A percentile compares a stretch with the other conserved stretches of the same genome.
Conservation (phyloP, 768 basidiomycete genomes). For the Leccinum broughii region DNA sequence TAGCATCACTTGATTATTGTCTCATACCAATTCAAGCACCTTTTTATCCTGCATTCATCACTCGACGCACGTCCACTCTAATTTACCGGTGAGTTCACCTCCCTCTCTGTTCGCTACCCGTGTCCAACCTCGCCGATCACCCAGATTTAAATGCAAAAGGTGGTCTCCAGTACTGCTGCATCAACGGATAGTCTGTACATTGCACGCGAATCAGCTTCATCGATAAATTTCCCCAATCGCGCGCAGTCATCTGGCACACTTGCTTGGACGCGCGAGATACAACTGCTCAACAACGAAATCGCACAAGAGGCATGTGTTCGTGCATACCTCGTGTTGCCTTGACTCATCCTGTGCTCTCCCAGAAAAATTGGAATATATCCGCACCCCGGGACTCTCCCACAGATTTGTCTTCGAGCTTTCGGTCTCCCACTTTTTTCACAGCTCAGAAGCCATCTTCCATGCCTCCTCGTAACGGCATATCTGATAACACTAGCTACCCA, state of each 20-base stretch:
- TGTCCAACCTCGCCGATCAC: constrained; percentile 27
- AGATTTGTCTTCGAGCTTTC: constrained; percentile 35
- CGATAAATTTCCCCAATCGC: constrained; percentile 32
- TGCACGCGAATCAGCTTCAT: constrained; percentile 39
- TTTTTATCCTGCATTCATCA: constrained; percentile 51
- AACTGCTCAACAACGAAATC: constrained; percentile 34
- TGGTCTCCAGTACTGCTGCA: constrained; percentile 59
- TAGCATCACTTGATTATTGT: constrained; percentile 49
- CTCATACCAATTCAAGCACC: constrained; percentile 42
- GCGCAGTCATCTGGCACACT: constrained; percentile 35
- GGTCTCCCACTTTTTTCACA: constrained; percentile 32
- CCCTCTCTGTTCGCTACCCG: constrained; percentile 12
- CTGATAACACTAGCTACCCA: constrained; percentile 22
- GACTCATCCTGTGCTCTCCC: constrained; percentile 17
- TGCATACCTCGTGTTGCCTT: constrained; percentile 26
- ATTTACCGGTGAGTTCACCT: constrained; percentile 46
- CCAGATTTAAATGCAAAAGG: constrained; percentile 69
- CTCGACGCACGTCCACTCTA: constrained; percentile 42
- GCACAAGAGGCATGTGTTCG: constrained; percentile 46
- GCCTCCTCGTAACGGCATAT: constrained; percentile 44
- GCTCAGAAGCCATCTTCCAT: constrained; percentile 46
- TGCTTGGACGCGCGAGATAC: constrained; percentile 53
- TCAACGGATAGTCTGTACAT: constrained; percentile 34
- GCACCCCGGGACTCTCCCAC: constrained; percentile 40
- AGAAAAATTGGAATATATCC: constrained; percentile 51